Conservation (phyloP, 148 eudicot genomes). For the Dysphania ambrosioides region DNA sequence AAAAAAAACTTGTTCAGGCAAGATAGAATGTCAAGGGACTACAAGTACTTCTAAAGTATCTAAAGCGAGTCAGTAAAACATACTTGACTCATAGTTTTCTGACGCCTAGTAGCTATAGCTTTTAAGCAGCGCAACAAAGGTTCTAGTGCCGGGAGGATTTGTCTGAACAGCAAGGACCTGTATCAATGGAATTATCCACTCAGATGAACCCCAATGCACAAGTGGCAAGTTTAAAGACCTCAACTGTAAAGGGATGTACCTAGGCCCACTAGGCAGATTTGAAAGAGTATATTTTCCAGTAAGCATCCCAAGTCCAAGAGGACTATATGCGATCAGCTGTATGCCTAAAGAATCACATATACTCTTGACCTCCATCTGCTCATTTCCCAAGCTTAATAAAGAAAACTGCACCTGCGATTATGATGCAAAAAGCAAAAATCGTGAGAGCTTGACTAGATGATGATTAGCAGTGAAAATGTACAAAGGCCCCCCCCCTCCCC, state of each 20-base stretch:
- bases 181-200: not conserved
- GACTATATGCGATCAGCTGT: conserved; percentile 76
- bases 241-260: conserved; percentile 36
- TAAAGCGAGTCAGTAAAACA: conserved; percentile 9
- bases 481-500: not conserved
- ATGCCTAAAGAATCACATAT: conserved; percentile 77
- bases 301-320: conserved; percentile 95
- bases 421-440: not conserved
- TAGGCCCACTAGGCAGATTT: conserved; percentile 74
- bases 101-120: conserved; percentile 60
- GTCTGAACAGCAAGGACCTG: conserved; percentile 76
- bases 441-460: not conserved
- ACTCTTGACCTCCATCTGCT: conserved; percentile 72
- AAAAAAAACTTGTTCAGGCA: not conserved
- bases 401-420: conserved; percentile 79
- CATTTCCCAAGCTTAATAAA: conserved; percentile 76
- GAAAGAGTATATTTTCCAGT: conserved; percentile 82
- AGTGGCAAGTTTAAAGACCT: not conserved
- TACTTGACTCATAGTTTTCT: conserved; percentile 82
- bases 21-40: not conserved
- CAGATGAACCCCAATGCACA: conserved; percentile 7
- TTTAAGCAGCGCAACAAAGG: conserved; percentile 57
- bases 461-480: not conserved
- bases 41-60: not conserved
- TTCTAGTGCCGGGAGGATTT: conserved; percentile 86